A percentile compares a stretch with the other conserved stretches of the same genome.
Conservation (phyloP, 2,329 filamentous ascomycete genomes). For the Penicillium polonicum region DNA sequence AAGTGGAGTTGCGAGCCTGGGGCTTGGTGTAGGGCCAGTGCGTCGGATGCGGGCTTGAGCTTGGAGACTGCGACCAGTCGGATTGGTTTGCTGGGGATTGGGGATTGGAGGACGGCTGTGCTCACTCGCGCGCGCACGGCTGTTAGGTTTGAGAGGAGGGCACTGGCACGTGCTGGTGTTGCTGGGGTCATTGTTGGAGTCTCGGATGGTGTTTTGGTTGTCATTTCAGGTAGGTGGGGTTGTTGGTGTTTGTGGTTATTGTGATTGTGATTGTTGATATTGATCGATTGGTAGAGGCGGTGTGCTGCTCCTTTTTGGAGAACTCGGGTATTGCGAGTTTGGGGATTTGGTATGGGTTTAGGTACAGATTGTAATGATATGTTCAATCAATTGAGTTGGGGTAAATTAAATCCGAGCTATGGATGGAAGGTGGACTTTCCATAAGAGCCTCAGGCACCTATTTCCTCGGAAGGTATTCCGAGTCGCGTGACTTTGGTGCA, state of each 20-base stretch:
- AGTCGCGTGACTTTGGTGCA: conserved; percentile 6
- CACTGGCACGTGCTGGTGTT: conserved; percentile 58
- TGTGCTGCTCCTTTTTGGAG: neutral
- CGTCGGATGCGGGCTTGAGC: conserved; percentile 87
- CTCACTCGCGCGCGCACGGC: conserved; percentile 60
- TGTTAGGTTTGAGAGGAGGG: conserved; percentile 62
- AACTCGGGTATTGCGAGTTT: neutral
- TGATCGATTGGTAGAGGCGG: neutral
- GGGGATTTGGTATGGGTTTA: neutral
- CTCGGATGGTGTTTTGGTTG: conserved; percentile 12
- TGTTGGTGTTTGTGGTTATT: neutral
- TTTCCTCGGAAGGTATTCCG: conserved; percentile 12
- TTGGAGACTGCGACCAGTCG: conserved; percentile 95
- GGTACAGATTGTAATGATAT: neutral
- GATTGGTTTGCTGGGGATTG: conserved; percentile 25
- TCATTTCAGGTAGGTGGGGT: conserved; percentile 6
- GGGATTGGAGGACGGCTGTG: conserved; percentile 43
- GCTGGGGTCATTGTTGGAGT: conserved; percentile 51
- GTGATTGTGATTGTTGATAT: neutral
- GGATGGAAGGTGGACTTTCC: neutral
- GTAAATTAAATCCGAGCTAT: neutral
- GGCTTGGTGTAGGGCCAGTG: conserved; percentile 73
- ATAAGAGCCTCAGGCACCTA: conserved; percentile 20
- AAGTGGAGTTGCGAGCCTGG: conserved; percentile 70
- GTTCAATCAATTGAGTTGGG: neutral